Evolutionary conservation across 2,329 filamentous ascomycete species (phyloP).

Genomic region (Mycocentrospora acerina): DNA sequence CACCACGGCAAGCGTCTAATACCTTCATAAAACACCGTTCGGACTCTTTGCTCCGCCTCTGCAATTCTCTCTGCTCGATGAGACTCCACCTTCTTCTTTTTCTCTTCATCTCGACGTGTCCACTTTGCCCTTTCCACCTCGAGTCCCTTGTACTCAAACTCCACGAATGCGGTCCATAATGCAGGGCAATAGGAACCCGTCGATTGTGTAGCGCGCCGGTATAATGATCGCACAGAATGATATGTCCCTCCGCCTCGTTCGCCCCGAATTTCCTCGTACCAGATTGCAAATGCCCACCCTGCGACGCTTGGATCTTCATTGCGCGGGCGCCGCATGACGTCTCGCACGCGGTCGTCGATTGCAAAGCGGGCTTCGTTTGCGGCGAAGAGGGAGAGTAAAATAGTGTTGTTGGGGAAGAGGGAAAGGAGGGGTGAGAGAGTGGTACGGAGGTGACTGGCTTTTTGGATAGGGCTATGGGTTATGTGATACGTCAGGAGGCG

Average conservation of each 20-base stretch:
- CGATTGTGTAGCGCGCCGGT: constrained; percentile 53
- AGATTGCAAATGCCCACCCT: constrained; percentile 57
- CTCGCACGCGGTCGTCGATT: constrained; percentile 75
- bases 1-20: constrained; percentile 63
- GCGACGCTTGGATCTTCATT: constrained; percentile 44
- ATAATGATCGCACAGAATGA: constrained; percentile 57
- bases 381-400: constrained; percentile 72
- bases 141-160: constrained; percentile 31
- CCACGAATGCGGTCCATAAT: constrained; percentile 36
- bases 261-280: constrained; percentile 53
- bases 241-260: constrained; percentile 47
- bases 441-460: constrained; percentile 64
- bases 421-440: constrained; percentile 62
- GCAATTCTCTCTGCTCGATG: constrained; percentile 6
- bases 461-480: constrained; percentile 63
- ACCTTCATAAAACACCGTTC: constrained; percentile 57
- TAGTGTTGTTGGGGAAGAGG: constrained; percentile 72
- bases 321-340: constrained; percentile 54
- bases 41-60: constrained; percentile 46
- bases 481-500: constrained; percentile 68
- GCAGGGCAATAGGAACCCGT: constrained; percentile 29
- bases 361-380: constrained; percentile 72
- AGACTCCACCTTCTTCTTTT: constrained; percentile 20
- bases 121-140: constrained; percentile 14
- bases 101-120: constrained; percentile 19